Conservation (phyloP, 495 filamentous ascomycete genomes). For the Terfezia boudieri region DNA sequence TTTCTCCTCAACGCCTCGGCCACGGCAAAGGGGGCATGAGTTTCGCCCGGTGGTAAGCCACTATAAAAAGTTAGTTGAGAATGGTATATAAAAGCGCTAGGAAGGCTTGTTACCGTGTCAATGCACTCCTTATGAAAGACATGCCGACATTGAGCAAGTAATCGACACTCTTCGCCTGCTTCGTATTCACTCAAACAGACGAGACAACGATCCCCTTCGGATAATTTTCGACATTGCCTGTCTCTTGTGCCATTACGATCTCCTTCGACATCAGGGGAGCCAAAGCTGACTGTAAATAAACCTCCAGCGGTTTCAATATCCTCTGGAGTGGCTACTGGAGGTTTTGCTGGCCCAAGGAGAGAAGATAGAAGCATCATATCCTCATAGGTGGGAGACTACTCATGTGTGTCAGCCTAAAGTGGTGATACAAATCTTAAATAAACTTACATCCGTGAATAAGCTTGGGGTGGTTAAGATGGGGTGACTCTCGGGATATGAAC, state of each 20-base stretch:
- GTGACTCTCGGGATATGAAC: slow-evolving; percentile 53
- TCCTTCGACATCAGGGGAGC: slow-evolving; percentile 17
- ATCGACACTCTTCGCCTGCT: slow-evolving; percentile 36
- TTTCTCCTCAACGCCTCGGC: slow-evolving; percentile 43
- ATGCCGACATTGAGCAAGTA: slow-evolving; percentile 44
- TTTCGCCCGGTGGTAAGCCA: slow-evolving; percentile 64
- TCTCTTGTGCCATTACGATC: slow-evolving; percentile 22
- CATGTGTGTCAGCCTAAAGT: slow-evolving; percentile 1
- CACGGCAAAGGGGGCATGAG: slow-evolving; percentile 52
- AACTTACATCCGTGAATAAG: slow-evolving; percentile 47
- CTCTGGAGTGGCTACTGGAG: slow-evolving; percentile 44
- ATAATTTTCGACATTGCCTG: slow-evolving; percentile 24
- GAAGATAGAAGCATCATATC: slow-evolving; percentile 57
- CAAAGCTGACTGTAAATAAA: slow-evolving; percentile 24
- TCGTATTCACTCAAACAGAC: slow-evolving; percentile 56
- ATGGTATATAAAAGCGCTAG: slow-evolving; percentile 1
- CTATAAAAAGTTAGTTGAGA: slow-evolving; percentile 22
- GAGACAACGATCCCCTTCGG: slow-evolving; percentile 40
- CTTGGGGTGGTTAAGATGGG: slow-evolving; percentile 55
- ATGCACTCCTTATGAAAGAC: slow-evolving; percentile 55
- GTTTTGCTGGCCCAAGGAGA: slow-evolving; percentile 50
- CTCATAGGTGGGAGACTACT: slow-evolving; percentile 50
- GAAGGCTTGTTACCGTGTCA: slow-evolving; percentile 35
- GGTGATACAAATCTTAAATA: neutral
- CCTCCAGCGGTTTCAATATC: slow-evolving; percentile 46